phyloP scores from a whole-genome alignment of 2,329 filamentous ascomycete species.

The Rhynchosporium graminicola region DNA sequence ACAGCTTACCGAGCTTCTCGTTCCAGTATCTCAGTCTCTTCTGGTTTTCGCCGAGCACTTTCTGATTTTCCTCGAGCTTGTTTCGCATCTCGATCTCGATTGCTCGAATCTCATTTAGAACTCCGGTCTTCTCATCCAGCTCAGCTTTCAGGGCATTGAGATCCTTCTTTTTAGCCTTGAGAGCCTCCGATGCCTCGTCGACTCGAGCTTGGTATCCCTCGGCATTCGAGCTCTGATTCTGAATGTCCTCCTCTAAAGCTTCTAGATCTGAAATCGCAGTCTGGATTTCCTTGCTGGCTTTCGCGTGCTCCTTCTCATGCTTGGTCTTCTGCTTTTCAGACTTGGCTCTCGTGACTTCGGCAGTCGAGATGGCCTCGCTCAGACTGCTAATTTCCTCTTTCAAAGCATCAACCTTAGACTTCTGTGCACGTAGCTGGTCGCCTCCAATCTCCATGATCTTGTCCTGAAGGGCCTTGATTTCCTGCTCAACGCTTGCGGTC shows the following conservation, averaged over 20 bases:
- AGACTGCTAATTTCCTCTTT: constrained; percentile 83
- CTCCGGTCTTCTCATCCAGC: constrained; percentile 80
- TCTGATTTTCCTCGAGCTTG: constrained; percentile 95
- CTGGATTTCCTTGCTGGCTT: constrained; percentile 78
- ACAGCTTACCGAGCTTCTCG: constrained; percentile 83
- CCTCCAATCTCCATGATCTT: constrained; percentile 99
- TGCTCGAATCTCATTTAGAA: constrained; percentile 86
- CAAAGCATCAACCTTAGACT: constrained; percentile 83
- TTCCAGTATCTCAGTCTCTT: constrained; percentile 84
- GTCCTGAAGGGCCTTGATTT: constrained; percentile 90
- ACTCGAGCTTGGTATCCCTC: constrained; percentile 72
- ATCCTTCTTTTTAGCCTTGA: constrained; percentile 78
- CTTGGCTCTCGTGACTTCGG: constrained; percentile 87
- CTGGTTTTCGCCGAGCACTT: constrained; percentile 82
- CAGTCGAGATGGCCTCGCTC: constrained; percentile 78
- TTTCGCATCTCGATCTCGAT: constrained; percentile 98
- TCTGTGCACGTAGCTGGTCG: constrained; percentile 86
- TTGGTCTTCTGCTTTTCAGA: constrained; percentile 90
- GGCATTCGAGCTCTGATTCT: constrained; percentile 73
- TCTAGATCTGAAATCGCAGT: constrained; percentile 72
- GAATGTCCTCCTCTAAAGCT: constrained; percentile 75
- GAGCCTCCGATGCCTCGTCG: constrained; percentile 77
- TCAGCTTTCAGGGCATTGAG: constrained; percentile 78
- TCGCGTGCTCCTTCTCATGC: constrained; percentile 78
- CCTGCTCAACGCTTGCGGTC: constrained; percentile 85